Conservation (phyloP, 345 rosid genomes). For the Punica granatum region DNA sequence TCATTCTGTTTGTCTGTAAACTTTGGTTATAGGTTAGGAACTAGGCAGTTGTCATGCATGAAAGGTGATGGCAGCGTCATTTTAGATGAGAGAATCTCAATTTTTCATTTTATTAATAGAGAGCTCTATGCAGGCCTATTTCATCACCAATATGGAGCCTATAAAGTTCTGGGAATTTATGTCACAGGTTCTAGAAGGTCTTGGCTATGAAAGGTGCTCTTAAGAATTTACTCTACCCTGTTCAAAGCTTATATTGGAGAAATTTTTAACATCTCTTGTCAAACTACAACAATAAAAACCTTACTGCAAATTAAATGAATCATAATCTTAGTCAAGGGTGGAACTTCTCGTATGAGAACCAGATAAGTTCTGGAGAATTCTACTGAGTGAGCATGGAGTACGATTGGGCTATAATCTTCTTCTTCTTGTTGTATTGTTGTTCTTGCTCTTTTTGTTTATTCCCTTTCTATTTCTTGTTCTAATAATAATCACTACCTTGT, state of each 20-base stretch:
- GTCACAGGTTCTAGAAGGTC: conserved; percentile 65
- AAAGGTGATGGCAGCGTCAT: neutral
- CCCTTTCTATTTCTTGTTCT: conserved; percentile 7
- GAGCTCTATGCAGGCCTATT: conserved; percentile 60
- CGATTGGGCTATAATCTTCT: no score
- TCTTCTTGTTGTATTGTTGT: no score
- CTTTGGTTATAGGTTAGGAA: neutral
- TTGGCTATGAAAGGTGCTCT: conserved; percentile 80
- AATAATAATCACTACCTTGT: conserved; percentile 23
- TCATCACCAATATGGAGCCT: conserved; percentile 86
- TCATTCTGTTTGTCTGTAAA: neutral
- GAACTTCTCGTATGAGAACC: no score
- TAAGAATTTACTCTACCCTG: conserved; percentile 7
- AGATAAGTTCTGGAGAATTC: no score
- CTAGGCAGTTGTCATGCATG: neutral
- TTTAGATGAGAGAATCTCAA: neutral
- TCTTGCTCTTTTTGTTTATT: neutral
- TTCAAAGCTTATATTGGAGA: neutral
- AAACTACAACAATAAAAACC: no score
- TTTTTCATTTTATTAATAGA: neutral
- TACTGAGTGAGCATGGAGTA: no score
- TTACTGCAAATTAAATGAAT: no score
- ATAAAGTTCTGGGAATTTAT: conserved; percentile 91
- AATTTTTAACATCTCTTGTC: neutral
- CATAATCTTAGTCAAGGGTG: no score